A percentile compares a stretch with the other conserved stretches of the same genome.
Conservation (phyloP, 257 asterid species). For the Solanum medicagineum region DNA sequence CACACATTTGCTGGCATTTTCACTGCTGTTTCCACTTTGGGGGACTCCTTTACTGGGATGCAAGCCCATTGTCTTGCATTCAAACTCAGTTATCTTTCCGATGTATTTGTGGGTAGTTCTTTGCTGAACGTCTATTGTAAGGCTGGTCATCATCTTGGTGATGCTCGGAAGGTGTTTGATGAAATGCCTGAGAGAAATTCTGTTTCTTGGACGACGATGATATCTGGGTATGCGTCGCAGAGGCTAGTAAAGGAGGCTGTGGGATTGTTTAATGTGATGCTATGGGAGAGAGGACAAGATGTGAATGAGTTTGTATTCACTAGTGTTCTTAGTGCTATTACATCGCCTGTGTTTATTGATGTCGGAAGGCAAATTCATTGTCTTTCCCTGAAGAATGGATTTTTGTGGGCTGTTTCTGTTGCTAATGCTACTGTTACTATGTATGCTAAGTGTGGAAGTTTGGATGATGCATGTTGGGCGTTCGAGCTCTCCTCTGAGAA, state of each 20-base stretch:
- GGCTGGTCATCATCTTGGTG: slow-evolving; percentile 15
- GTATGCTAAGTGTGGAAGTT: slow-evolving; percentile 64
- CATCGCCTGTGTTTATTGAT: slow-evolving; percentile 19
- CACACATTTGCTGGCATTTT: slow-evolving; percentile 66
- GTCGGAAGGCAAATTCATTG: slow-evolving; percentile 59
- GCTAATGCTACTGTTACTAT: slow-evolving; percentile 78
- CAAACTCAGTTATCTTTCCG: slow-evolving; percentile 23
- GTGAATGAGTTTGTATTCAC: slow-evolving; percentile 63
- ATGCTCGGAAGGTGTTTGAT: slow-evolving; percentile 56
- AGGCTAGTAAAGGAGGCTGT: slow-evolving; percentile 45
- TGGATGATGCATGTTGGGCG: slow-evolving; percentile 34
- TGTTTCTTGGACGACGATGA: slow-evolving; percentile 76
- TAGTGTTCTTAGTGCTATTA: slow-evolving; percentile 61
- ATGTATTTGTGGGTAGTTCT: slow-evolving; percentile 62
- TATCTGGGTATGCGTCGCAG: slow-evolving; percentile 58
- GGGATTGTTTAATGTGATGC: slow-evolving; percentile 31
- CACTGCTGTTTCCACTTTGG: slow-evolving; percentile 33
- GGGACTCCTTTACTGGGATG: slow-evolving; percentile 23
- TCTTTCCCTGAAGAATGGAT: slow-evolving; percentile 41
- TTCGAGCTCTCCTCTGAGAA: slow-evolving; percentile 40
- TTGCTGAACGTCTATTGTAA: slow-evolving; percentile 51
- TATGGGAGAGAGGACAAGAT: slow-evolving; percentile 20
- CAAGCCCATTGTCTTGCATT: slow-evolving; percentile 45
- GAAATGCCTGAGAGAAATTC: slow-evolving; percentile 69
- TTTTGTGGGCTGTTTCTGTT: slow-evolving; percentile 35